Evolutionary conservation across 2,329 filamentous ascomycete genomes (phyloP), one percentile per base, ranked within the genome.

Genomic region (Colletotrichum simmondsii): DNA sequence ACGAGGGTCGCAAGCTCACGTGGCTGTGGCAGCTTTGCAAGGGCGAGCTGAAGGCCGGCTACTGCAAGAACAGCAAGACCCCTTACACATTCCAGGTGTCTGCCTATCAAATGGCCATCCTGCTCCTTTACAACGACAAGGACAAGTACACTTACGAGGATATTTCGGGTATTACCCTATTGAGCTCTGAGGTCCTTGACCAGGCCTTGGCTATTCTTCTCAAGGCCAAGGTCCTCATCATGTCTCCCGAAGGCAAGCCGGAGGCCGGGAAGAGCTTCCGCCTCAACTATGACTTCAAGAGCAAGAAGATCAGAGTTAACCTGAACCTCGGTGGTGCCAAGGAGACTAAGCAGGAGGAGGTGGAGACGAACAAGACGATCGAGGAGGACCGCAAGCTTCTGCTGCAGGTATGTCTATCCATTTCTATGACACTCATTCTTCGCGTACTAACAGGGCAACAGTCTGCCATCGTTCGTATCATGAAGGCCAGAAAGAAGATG

Each of bases 1-100:
- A 99, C 81, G 97, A 93, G 77, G 97, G 97, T 46, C 94, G 97
- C 74, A 99, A 98, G 85, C 88, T 99, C 52, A 98, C 96, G 8
- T 99, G 97, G 97, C 84, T 99, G 69, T 99, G 97, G 97, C 95
- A 98, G 81, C 87, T 99, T 65, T 98, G 95, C 89, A 99, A 98
- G 86, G 97, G 97, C 69, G 97, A 99, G 83, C 90, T 99, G 73
- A 96, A 95, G 83, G 94, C 95, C 49, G 96, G 95, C 79, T 99
- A 98, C 83, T 93, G 94, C 87, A 97, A 95, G 85, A 91, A 87
- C 80, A 91, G 91, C 79, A 98, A 98, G 86, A 94, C 95, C 1
- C 95, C 96, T 0, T 98, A 95, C 82, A 98, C 95, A 2, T 97
- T 99, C 87, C 95, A 98, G 81, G 97, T 99, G 12, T 98, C 96